Evolutionary conservation across 768 basidiomycete species (phyloP), one percentile per base, ranked within the genome.

Genomic region (Exsudoporus frostii): DNA sequence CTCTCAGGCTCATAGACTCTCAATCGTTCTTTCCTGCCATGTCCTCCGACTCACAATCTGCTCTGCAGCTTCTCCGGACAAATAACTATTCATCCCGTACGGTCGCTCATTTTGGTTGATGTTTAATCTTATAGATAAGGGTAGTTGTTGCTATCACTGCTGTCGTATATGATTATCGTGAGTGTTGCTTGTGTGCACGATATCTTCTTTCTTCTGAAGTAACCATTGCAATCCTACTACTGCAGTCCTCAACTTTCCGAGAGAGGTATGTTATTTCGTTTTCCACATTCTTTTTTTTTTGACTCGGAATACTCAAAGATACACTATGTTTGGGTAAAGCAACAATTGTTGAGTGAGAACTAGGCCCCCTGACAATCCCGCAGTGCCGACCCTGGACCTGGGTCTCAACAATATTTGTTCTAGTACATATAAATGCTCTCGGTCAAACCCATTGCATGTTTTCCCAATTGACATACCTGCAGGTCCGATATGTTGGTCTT

Each of bases 251-350:
- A 57, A 32, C 14, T 44, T 57, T 25, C 4, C 55, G 5, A n/a
- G 20, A 9, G 54, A 58, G 49, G 54, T 56, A 48, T 25, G 13
- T 40, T 22, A 13, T 20, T 9, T 29, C 41, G 15, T 3, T 11
- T 3, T 24, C 3, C 14, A 9, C 19, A 13, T n/a, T n/a, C n/a
- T 13, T 5, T 11, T 5, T 3, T 15, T 32, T 3, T 29, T 8
- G 14, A 7, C 7, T 49, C 22, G 45, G 8, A 4, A 17, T 9
- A n/a, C n/a, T n/a, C 5, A n/a, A 39, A 60, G 58, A 17, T 60
- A 42, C 32, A 54, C 0, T 58, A 54, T 42, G 15, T 58, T 37
- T 58, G 58, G 58, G 58, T 59, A 11, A 25, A 14, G 2, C 10
- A 7, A 25, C 33, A 32, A 22, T 24, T 11, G 25, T 20, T 13